Percentiles rank a stretch among this genome's conserved stretches.
Evolutionary conservation across 768 basidiomycete species (phyloP).

Genomic region (Trametes meyenii): DNA sequence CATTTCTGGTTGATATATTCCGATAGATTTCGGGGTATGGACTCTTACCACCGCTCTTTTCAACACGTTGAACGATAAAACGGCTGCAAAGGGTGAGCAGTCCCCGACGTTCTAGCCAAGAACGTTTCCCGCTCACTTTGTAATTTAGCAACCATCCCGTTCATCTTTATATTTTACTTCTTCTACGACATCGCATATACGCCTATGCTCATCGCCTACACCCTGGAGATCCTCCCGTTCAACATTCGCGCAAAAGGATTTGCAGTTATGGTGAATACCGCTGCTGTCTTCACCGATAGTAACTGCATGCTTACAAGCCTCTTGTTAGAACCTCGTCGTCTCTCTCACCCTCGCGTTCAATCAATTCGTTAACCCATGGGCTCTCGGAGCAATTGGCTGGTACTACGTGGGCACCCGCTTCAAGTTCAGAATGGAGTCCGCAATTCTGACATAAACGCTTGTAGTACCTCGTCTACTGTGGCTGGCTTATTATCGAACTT

Average conservation of each 20-base stretch:
- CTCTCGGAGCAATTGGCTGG: constrained; percentile 53
- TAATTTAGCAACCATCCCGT: constrained; percentile 56
- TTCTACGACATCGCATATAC: constrained; percentile 76
- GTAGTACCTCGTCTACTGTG: constrained; percentile 61
- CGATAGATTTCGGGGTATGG: constrained; percentile 58
- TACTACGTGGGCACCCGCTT: constrained; percentile 36
- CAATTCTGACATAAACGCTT: not conserved
- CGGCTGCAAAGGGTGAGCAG: constrained; percentile 39
- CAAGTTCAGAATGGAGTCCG: constrained; percentile 16
- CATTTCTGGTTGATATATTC: not conserved
- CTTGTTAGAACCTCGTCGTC: constrained; percentile 56
- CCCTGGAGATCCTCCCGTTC: constrained; percentile 81
- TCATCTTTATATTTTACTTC: constrained; percentile 61
- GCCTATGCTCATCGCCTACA: constrained; percentile 65
- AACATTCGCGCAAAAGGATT: constrained; percentile 80
- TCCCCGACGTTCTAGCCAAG: not conserved
- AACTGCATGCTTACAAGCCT: not conserved
- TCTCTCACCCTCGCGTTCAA: constrained; percentile 75
- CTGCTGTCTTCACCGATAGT: constrained; percentile 9
- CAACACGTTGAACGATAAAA: constrained; percentile 30
- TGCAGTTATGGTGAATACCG: constrained; percentile 61
- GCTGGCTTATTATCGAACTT: constrained; percentile 65
- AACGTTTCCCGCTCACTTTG: not conserved
- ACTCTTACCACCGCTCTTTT: constrained; percentile 49
- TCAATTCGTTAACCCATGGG: constrained; percentile 80